phyloP scores from a whole-genome alignment of 176 grass and related monocot genomes.

The Bolboschoenus planiculmis region DNA sequence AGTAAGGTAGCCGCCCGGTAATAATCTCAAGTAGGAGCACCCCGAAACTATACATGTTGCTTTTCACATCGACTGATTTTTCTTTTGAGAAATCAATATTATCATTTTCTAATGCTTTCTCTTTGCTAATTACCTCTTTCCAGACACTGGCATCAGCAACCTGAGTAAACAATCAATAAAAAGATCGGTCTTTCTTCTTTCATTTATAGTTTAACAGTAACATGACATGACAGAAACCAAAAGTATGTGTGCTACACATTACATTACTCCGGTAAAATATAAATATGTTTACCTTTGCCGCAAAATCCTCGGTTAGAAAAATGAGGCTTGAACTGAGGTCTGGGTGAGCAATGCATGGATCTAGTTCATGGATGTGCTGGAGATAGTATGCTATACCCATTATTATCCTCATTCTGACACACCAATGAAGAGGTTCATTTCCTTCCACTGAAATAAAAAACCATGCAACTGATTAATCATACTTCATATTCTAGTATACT shows the following conservation, averaged over 20 bases:
- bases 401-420: slow-evolving; percentile 60
- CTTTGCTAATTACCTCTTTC: slow-evolving; percentile 17
- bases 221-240: neutral
- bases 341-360: slow-evolving; percentile 33
- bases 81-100: neutral
- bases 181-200: neutral
- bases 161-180: neutral
- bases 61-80: slow-evolving; percentile 22
- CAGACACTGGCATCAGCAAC: neutral
- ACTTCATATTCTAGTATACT: neutral
- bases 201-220: neutral
- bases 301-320: slow-evolving; percentile 79
- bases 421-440: slow-evolving; percentile 66
- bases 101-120: neutral
- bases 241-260: neutral
- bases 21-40: slow-evolving; percentile 68
- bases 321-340: slow-evolving; percentile 53
- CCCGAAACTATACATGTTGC: slow-evolving; percentile 48
- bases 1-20: slow-evolving; percentile 41
- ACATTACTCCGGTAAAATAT: slow-evolving; percentile 27
- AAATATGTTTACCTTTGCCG: slow-evolving; percentile 58
- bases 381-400: slow-evolving; percentile 87
- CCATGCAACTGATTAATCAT: neutral
- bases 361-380: slow-evolving; percentile 71
- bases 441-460: slow-evolving; percentile 47